Evolutionary conservation across 75 land plant species (phyloP).

Genomic region (Ceratopteris richardii): DNA sequence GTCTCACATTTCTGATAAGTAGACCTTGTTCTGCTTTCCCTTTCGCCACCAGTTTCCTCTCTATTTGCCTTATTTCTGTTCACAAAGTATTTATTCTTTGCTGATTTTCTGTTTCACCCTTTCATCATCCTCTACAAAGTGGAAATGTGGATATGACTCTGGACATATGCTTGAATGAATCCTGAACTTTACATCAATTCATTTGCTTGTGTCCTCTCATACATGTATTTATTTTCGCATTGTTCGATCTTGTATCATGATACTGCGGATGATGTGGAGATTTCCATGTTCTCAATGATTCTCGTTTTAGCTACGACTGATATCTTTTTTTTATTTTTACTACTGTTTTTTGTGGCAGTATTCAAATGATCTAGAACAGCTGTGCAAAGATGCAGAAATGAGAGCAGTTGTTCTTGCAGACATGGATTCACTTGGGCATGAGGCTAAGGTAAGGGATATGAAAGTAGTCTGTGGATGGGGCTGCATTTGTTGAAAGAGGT

Average conservation of each 20-base stretch:
- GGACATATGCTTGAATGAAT: no score
- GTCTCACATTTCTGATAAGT: constrained; percentile 31
- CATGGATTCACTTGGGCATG: constrained; percentile 75
- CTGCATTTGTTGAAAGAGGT: no score
- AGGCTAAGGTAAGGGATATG: constrained; percentile 49
- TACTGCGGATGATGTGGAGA: neutral
- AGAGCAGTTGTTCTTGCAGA: constrained; percentile 75
- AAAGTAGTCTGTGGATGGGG: neutral
- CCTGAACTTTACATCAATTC: no score
- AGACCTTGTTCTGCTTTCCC: no score
- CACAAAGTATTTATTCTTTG: no score
- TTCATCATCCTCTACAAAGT: no score
- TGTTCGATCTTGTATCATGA: neutral
- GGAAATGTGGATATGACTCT: no score
- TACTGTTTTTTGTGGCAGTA: constrained; percentile 38
- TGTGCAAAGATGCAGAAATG: constrained; percentile 66
- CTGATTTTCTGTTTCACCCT: neutral
- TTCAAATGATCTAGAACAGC: constrained; percentile 43
- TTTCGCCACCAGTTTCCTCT: no score
- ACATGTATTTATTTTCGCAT: no score
- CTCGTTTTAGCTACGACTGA: no score
- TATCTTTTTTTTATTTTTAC: neutral
- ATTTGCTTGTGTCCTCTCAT: no score
- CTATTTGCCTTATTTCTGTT: no score
- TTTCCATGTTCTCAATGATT: neutral